Evolutionary conservation across 805 yeast genomes (phyloP).

Genomic region (Isabelozyma gotoi): DNA sequence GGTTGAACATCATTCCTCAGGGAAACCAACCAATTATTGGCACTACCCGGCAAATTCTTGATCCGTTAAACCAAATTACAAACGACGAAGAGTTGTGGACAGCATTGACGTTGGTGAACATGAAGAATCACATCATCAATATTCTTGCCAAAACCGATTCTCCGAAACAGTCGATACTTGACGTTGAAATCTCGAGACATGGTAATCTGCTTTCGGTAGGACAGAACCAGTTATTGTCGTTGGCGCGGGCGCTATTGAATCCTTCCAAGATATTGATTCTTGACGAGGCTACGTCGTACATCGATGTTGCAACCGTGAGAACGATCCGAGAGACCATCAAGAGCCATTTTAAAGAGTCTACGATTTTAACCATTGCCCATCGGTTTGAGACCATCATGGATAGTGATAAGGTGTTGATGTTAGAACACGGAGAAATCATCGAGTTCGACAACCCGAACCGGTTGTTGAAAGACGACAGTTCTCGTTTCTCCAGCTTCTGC

Average conservation of each 20-base stretch:
- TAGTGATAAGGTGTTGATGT: slow-evolving; percentile 17
- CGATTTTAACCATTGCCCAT: slow-evolving; percentile 20
- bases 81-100: slow-evolving; percentile 69
- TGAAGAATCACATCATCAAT: slow-evolving; percentile 56
- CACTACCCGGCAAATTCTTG: slow-evolving; percentile 66
- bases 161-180: slow-evolving; percentile 7
- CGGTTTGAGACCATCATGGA: slow-evolving; percentile 20
- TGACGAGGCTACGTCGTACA: slow-evolving; percentile 66
- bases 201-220: slow-evolving; percentile 19
- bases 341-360: slow-evolving; percentile 14
- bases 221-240: slow-evolving; percentile 17
- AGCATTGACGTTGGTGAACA: slow-evolving; percentile 69
- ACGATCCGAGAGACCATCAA: slow-evolving; percentile 18
- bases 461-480: background rate
- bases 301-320: slow-evolving; percentile 10
- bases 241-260: slow-evolving; percentile 24
- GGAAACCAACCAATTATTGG: slow-evolving; percentile 64
- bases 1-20: slow-evolving; percentile 67
- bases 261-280: slow-evolving; percentile 65
- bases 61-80: slow-evolving; percentile 62
- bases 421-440: slow-evolving; percentile 14
- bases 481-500: background rate
- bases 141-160: slow-evolving; percentile 39
- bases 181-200: slow-evolving; percentile 15
- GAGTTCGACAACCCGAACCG: slow-evolving; percentile 15